Evolutionary conservation across 345 rosid species (phyloP).

Genomic region (Citrus reticulata): DNA sequence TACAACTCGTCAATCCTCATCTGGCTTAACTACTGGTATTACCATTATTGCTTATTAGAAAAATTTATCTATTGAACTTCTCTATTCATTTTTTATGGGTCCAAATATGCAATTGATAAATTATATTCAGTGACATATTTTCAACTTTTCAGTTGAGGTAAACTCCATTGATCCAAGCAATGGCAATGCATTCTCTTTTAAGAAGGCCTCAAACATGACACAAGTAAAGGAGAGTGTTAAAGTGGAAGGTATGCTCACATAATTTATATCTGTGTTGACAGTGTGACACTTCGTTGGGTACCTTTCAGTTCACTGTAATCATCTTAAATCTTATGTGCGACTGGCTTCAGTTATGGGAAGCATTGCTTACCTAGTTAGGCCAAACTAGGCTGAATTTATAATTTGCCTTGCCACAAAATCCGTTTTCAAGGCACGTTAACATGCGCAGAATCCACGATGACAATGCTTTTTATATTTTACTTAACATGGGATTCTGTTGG

Average conservation of each 20-base stretch:
- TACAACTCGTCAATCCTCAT: conserved; percentile 38
- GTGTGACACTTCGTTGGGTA: not conserved
- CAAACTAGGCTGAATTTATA: not conserved
- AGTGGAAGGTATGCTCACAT: conserved; percentile 65
- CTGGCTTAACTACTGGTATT: conserved; percentile 45
- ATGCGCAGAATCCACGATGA: not conserved
- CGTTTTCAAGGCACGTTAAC: not conserved
- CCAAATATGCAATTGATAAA: not conserved
- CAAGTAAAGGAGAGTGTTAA: conserved; percentile 53
- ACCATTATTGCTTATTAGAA: conserved; percentile 3
- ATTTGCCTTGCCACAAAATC: not conserved
- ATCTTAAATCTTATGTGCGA: not conserved
- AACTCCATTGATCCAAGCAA: conserved; percentile 29
- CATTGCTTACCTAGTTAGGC: not conserved
- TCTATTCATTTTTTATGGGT: conserved; percentile 1
- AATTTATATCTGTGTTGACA: not conserved
- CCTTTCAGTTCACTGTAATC: not conserved
- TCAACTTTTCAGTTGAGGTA: conserved; percentile 19
- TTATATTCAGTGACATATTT: conserved; percentile 5
- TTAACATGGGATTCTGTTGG: not conserved
- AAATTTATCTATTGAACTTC: conserved; percentile 9
- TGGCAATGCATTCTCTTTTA: conserved; percentile 25
- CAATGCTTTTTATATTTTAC: not conserved
- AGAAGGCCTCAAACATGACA: conserved; percentile 43
- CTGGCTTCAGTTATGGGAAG: not conserved